A percentile compares a stretch with the other conserved stretches of the same genome.
Evolutionary conservation across 805 yeast species (phyloP).

Genomic region (Yarrowia osloensis): DNA sequence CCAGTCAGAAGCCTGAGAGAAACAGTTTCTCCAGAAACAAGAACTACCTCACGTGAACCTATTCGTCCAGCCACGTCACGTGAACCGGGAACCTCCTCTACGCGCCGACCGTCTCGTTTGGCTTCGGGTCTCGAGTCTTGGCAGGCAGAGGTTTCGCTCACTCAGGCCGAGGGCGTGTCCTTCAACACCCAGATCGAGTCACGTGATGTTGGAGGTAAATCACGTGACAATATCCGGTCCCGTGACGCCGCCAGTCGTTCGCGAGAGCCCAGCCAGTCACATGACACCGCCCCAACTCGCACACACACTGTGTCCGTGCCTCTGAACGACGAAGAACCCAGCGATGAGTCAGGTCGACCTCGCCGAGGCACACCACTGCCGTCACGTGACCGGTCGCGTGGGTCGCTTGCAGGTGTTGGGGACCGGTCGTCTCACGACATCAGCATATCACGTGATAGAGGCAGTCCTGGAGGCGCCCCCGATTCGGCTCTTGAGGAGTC

Average conservation of each 20-base stretch:
- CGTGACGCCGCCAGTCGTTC: not conserved
- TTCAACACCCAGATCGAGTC: not conserved
- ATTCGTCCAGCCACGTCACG: not conserved
- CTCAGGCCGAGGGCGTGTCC: conserved; percentile 7
- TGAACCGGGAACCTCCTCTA: not conserved
- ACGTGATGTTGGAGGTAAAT: not conserved
- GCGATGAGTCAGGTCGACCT: not conserved
- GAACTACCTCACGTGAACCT: not conserved
- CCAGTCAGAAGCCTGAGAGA: not conserved
- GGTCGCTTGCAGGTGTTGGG: not conserved
- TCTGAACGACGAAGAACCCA: conserved; percentile 1
- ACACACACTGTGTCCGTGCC: not conserved
- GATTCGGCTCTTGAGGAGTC: conserved; percentile 25
- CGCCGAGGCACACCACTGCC: conserved; percentile 12
- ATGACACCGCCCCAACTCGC: not conserved
- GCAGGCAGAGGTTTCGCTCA: conserved; percentile 11
- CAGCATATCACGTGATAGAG: conserved; percentile 18
- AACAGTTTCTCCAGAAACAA: not conserved
- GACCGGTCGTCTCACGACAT: conserved; percentile 5
- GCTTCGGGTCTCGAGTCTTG: not conserved
- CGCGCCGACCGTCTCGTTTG: not conserved
- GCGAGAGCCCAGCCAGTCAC: not conserved
- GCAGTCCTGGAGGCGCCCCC: conserved; percentile 18
- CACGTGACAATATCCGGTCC: not conserved
- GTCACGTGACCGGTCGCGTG: not conserved